phyloP scores from a whole-genome alignment of 2,329 filamentous ascomycete genomes.

The Neopestalotiopsis sp. region DNA sequence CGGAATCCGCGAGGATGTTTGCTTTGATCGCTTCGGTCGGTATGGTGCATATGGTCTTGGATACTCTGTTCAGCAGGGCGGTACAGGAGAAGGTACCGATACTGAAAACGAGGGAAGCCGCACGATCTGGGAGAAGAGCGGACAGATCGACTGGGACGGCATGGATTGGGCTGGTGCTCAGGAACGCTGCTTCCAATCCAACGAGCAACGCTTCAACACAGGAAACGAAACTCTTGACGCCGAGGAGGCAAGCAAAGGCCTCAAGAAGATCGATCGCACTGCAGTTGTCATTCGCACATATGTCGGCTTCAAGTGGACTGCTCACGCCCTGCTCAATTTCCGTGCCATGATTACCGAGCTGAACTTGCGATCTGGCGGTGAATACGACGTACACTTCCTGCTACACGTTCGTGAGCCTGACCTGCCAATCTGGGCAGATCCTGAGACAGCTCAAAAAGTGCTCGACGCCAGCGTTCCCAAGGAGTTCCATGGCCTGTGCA shows the following conservation, averaged over 20 bases:
- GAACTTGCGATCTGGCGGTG: conserved; percentile 76
- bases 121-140: conserved; percentile 58
- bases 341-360: conserved; percentile 82
- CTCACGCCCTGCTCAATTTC: conserved; percentile 79
- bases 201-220: conserved; percentile 65
- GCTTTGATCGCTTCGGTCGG: conserved; percentile 86
- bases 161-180: conserved; percentile 63
- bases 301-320: conserved; percentile 78
- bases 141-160: conserved; percentile 60
- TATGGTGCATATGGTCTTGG: conserved; percentile 86
- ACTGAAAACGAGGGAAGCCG: conserved; percentile 73
- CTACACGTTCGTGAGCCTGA: conserved; percentile 84
- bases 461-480: conserved; percentile 68
- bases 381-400: conserved; percentile 83
- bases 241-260: conserved; percentile 29
- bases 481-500: conserved; percentile 82
- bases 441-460: conserved; percentile 72
- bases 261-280: conserved; percentile 61
- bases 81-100: conserved; percentile 72
- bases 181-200: conserved; percentile 59
- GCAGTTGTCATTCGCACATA: conserved; percentile 83
- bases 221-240: conserved; percentile 41
- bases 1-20: conserved; percentile 77
- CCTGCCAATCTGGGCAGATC: conserved; percentile 81
- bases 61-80: conserved; percentile 76